These are phyloP conservation scores for Boletus nobilissimus DNA, from an alignment of 1,284 basidiomycete genomes.

Conservation along the genomic window DNA sequence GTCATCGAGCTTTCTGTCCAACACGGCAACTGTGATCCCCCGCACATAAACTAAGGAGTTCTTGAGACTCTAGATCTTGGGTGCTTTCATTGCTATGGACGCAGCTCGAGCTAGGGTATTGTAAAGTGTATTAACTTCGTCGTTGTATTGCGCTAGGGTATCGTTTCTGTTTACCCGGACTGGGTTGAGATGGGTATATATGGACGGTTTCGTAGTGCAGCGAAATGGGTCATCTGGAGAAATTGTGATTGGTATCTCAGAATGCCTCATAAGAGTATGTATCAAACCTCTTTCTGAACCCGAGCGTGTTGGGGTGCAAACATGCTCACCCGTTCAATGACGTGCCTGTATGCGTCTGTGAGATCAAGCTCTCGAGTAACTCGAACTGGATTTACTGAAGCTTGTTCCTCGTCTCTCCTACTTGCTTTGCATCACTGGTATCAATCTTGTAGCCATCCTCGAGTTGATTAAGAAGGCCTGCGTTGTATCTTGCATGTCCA, in stretches of 20 bases:
- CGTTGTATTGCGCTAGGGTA: slow-evolving; percentile 26
- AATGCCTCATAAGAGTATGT: neutral
- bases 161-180: slow-evolving; percentile 22
- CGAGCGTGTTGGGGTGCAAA: slow-evolving; percentile 54
- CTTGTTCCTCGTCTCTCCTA: slow-evolving; percentile 27
- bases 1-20: slow-evolving; percentile 29
- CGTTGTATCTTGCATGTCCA: slow-evolving; percentile 52
- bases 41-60: slow-evolving; percentile 30
- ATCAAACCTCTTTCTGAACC: slow-evolving; percentile 52
- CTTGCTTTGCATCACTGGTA: slow-evolving; percentile 26
- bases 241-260: neutral
- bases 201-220: slow-evolving; percentile 30
- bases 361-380: neutral
- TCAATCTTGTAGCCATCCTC: slow-evolving; percentile 40
- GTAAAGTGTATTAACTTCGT: slow-evolving; percentile 33
- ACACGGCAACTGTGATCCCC: slow-evolving; percentile 22
- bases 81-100: slow-evolving; percentile 20
- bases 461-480: slow-evolving; percentile 53
- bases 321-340: slow-evolving; percentile 52
- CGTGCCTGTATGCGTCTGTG: slow-evolving; percentile 43
- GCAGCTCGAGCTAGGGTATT: slow-evolving; percentile 8
- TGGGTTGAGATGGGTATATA: slow-evolving; percentile 6
- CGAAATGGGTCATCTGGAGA: slow-evolving; percentile 33
- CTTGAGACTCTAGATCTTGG: slow-evolving; percentile 30
- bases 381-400: slow-evolving; percentile 25